Evolutionary conservation across 1,139 yeast genomes (phyloP), one percentile per base, ranked within the genome.

Genomic region (Geotrichum restrictum): DNA sequence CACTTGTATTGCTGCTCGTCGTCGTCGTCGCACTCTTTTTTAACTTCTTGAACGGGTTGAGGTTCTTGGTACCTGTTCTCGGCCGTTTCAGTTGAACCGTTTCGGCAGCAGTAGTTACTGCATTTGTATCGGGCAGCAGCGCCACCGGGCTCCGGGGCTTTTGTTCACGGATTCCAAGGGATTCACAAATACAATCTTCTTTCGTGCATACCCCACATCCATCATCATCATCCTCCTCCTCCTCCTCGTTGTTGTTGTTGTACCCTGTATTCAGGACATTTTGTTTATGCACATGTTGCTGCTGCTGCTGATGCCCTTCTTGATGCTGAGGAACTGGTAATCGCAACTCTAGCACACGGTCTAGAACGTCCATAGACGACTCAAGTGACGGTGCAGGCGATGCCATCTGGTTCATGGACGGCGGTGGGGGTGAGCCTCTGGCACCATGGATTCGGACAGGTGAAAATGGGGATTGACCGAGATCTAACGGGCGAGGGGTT

Each of bases 121-220:
- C 19, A n/a, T 14, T 8, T 8, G 24, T 3, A n/a, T 16, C 24
- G 2, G 36, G 13, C n/a, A n/a, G n/a, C n/a, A n/a, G n/a, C 8
- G 33, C 13, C 7, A 27, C 34, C 11, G 22, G 31, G 14, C 14
- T 39, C 21, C 14, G 14, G 10, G 39, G 13, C 16, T 22, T 39
- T 3, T 38, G 36, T 31, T 46, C 53, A 14, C 49, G 36, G 24
- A 63, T 50, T 1, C 88, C 89, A n/a, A 82, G 79, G 1, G 76
- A 70, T 52, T 79, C 89, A 66, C 93, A 85, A 10, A 84, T 68
- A 64, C 93, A 85, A 53, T 80, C 83, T 49, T 84, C 91, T 64
- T 82, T 82, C 45, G 75, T 68, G 64, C 93, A 85, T 2, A 82
- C 80, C 1, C 84, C 85, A 65, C 93, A 85, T 59, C 77, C 80